Conservation (phyloP, 768 basidiomycete species). For the Russula dissimulans region DNA sequence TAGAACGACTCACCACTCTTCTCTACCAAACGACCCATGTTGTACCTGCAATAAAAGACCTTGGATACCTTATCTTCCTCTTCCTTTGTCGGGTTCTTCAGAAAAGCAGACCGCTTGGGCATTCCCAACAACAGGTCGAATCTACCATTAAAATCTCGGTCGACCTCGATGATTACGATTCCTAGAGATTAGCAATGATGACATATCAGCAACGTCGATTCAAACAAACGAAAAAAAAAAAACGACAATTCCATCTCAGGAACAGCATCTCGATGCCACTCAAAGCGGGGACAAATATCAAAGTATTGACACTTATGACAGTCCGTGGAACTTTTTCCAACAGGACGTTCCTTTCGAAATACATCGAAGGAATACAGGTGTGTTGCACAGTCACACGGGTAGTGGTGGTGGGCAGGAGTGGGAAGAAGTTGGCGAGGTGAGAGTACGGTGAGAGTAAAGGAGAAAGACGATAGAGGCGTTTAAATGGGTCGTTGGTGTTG, state of each 20-base stretch:
- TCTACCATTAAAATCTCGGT: slow-evolving; percentile 15
- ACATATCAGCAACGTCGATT: too few species aligned
- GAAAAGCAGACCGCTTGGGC: slow-evolving; percentile 36
- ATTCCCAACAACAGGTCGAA: slow-evolving; percentile 33
- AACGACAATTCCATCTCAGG: too few species aligned
- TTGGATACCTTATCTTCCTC: slow-evolving; percentile 19
- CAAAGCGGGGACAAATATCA: too few species aligned
- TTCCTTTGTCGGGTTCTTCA: slow-evolving; percentile 28
- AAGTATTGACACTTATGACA: slow-evolving; percentile 26
- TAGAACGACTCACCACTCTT: slow-evolving; percentile 25
- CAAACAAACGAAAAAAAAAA: too few species aligned
- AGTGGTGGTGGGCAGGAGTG: too few species aligned
- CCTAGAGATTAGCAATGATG: slow-evolving; percentile 27
- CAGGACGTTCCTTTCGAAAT: slow-evolving; percentile 22
- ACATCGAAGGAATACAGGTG: too few species aligned
- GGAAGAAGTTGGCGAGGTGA: too few species aligned
- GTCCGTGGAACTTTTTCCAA: slow-evolving; percentile 37
- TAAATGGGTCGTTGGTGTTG: slow-evolving; percentile 21
- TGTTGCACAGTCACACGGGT: too few species aligned
- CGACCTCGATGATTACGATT: slow-evolving; percentile 32
- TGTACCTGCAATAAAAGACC: slow-evolving; percentile 35
- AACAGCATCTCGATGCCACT: too few species aligned
- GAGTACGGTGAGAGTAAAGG: too few species aligned
- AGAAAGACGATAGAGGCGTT: too few species aligned
- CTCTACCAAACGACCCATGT: slow-evolving; percentile 34